Evolutionary conservation across 495 filamentous ascomycete genomes (phyloP).

Genomic region (Hypoxylon intermedium): DNA sequence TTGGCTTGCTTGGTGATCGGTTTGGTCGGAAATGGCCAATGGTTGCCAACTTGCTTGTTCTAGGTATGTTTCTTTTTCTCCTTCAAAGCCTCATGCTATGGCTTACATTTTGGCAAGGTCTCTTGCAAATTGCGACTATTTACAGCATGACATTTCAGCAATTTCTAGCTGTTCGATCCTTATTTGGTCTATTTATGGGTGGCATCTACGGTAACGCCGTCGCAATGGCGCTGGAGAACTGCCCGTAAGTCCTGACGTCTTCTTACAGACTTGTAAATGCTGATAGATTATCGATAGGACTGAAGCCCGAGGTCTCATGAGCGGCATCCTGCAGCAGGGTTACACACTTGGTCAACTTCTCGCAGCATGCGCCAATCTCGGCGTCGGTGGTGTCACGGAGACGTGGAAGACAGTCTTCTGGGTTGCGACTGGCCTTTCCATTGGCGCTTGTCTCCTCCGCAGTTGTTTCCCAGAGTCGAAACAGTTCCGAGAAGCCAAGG

Average conservation of each 20-base stretch:
- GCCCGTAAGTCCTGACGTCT: constrained; percentile 54
- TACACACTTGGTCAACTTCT: constrained; percentile 78
- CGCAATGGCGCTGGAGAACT: constrained; percentile 80
- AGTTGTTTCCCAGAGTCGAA: constrained; percentile 72
- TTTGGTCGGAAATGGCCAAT: constrained; percentile 85
- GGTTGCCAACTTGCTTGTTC: constrained; percentile 72
- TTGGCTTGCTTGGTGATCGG: constrained; percentile 75
- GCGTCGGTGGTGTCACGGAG: constrained; percentile 62
- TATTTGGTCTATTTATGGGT: constrained; percentile 86
- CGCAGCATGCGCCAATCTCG: constrained; percentile 73
- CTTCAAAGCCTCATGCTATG: too few species aligned
- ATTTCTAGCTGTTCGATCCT: constrained; percentile 71
- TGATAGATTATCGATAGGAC: constrained; percentile 33
- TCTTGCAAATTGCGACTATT: constrained; percentile 76
- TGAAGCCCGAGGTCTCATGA: constrained; percentile 76
- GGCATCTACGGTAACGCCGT: constrained; percentile 84
- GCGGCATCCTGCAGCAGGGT: constrained; percentile 78
- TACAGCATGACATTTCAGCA: constrained; percentile 70
- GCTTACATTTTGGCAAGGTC: constrained; percentile 48
- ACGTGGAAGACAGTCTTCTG: constrained; percentile 72
- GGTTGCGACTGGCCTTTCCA: constrained; percentile 68
- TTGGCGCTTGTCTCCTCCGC: constrained; percentile 67
- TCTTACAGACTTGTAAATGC: neutral
- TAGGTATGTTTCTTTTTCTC: constrained; percentile 48
- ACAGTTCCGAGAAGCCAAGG: constrained; percentile 71